Percentiles rank a stretch among this genome's conserved stretches.
phyloP scores from a whole-genome alignment of 352 stramenopile genomes.

The Pythium aphanidermatum region DNA sequence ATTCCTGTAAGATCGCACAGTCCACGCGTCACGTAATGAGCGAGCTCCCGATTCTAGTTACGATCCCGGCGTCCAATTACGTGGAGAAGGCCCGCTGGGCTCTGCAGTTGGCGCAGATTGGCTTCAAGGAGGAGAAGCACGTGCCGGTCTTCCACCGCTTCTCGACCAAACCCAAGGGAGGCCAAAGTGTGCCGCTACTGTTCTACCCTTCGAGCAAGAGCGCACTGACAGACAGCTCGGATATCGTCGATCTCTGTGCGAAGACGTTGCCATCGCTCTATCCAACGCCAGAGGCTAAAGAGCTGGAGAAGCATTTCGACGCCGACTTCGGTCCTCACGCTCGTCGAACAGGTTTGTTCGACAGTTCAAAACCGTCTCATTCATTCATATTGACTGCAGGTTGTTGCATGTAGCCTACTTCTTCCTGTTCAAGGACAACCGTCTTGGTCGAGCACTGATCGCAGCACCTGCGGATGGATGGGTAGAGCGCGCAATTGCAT shows the following conservation, averaged over 20 bases:
- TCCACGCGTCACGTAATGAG: background rate
- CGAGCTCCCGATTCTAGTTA: slow-evolving; percentile 24
- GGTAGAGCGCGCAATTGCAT: slow-evolving; percentile 18
- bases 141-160: slow-evolving; percentile 36
- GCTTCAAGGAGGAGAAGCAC: slow-evolving; percentile 42
- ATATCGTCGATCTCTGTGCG: slow-evolving; percentile 39
- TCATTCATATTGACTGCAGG: too few species aligned
- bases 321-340: slow-evolving; percentile 30
- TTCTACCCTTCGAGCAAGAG: slow-evolving; percentile 10
- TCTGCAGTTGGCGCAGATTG: slow-evolving; percentile 30
- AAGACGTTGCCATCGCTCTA: slow-evolving; percentile 28
- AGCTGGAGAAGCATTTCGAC: slow-evolving; percentile 39
- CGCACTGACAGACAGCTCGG: slow-evolving; percentile 32
- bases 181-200: slow-evolving; percentile 36
- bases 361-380: too few species aligned
- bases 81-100: slow-evolving; percentile 58
- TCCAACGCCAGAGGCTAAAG: slow-evolving; percentile 23
- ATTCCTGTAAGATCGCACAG: background rate
- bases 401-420: slow-evolving; percentile 28
- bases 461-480: slow-evolving; percentile 9
- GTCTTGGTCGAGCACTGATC: slow-evolving; percentile 19
- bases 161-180: slow-evolving; percentile 38
- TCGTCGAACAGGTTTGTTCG: slow-evolving; percentile 22
- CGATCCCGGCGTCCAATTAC: slow-evolving; percentile 53
- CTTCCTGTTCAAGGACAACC: slow-evolving; percentile 22